A percentile compares a stretch with the other conserved stretches of the same genome.
Conservation (phyloP, 2,329 filamentous ascomycete species). For the Venturia oleaginea region DNA sequence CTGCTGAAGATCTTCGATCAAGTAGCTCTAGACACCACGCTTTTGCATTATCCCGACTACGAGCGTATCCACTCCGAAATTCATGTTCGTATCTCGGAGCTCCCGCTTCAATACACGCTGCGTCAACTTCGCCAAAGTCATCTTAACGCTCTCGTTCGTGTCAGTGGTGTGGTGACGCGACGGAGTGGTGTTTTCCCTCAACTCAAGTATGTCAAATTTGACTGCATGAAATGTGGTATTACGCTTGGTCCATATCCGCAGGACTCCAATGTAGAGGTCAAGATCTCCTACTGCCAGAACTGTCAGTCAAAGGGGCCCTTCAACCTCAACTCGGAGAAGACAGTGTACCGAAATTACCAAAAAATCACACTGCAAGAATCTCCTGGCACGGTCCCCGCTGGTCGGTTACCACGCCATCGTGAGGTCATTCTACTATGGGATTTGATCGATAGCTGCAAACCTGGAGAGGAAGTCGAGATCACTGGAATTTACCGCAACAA, state of each 20-base stretch:
- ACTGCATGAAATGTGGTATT: slow-evolving; percentile 85
- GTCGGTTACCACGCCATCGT: slow-evolving; percentile 82
- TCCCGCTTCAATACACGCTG: slow-evolving; percentile 90
- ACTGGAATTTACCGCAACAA: slow-evolving; percentile 97
- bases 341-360: slow-evolving; percentile 97
- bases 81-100: slow-evolving; percentile 89
- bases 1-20: slow-evolving; percentile 94
- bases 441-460: slow-evolving; percentile 92
- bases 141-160: slow-evolving; percentile 88
- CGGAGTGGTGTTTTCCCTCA: slow-evolving; percentile 94
- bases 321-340: slow-evolving; percentile 92
- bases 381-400: slow-evolving; percentile 90
- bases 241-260: slow-evolving; percentile 95
- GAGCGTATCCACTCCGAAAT: slow-evolving; percentile 96
- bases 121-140: slow-evolving; percentile 92
- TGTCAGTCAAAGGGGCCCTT: slow-evolving; percentile 95
- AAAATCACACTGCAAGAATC: slow-evolving; percentile 96
- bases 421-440: slow-evolving; percentile 97
- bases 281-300: slow-evolving; percentile 91
- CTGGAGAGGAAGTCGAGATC: slow-evolving; percentile 94
- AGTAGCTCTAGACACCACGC: slow-evolving; percentile 90
- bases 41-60: slow-evolving; percentile 95
- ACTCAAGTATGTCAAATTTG: slow-evolving; percentile 96
- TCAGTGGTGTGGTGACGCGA: slow-evolving; percentile 90
- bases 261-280: slow-evolving; percentile 92